Evolutionary conservation across 495 filamentous ascomycete species (phyloP), one percentile per base, ranked within the genome.

Genomic region (Margaritispora aquatica): DNA sequence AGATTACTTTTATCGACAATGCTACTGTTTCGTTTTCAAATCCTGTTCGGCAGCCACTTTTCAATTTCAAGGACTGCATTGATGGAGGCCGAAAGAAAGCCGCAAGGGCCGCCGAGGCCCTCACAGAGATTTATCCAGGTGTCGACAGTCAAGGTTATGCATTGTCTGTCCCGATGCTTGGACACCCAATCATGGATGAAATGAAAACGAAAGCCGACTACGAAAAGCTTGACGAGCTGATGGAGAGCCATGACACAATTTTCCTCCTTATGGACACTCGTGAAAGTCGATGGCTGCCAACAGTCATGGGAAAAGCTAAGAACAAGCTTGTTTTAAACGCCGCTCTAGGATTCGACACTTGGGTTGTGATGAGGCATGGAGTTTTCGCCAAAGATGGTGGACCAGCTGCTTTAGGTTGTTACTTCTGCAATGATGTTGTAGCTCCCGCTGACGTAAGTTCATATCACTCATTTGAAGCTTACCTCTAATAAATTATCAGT

Each of bases 381-480:
- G 72, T 88, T 15, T 66, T 74, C 23, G 73, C 72, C 17, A 66
- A 68, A 23, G 77, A 80, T 20, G 84, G 76, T 23, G 74, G 70
- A 34, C 67, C 76, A 47, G 76, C 83, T 23, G 87, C 90, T 58
- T 78, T 97, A 24, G 94, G 94, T 11, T 98, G 94, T 67, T 98
- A 98, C 69, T 98, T 97, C 70, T 98, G 94, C 75, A 97, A 95
- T 67, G 94, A 98, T 70, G 93, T 98, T 46, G 94, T 98, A 27
- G 89, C 91, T 46, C 55, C 94, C 26, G 88, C 86, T 63, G 92
- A 98, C 74, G 92, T 96, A 78, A 84, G 88, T 80, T 59, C 38
- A 2, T 38, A 20, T 15, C n/a, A 44, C 23, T 41, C 27, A 24
- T n/a, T n/a, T n/a, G n/a, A n/a, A n/a, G n/a, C n/a, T n/a, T n/a